phyloP scores from a whole-genome alignment of 2,329 filamentous ascomycete species.

The Pyrenophora graminea region DNA sequence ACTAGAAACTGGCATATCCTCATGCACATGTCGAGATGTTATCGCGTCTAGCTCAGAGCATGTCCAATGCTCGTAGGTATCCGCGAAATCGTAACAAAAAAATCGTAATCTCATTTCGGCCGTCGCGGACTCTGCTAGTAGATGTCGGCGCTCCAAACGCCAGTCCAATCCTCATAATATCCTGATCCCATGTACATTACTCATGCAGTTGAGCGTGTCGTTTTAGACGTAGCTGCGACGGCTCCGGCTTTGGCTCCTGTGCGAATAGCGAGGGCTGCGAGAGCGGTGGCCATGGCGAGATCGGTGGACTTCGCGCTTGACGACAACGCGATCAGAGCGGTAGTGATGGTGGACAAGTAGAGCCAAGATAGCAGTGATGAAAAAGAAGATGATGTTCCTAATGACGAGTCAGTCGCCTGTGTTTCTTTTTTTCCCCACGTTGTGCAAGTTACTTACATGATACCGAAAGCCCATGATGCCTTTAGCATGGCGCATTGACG shows the following conservation, averaged over 20 bases:
- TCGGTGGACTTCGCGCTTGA: constrained; percentile 57
- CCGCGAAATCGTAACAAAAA: constrained; percentile 16
- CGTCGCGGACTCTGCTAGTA: constrained; percentile 1
- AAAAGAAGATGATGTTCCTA: constrained; percentile 47
- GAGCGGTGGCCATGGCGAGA: constrained; percentile 50
- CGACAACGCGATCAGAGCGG: constrained; percentile 54
- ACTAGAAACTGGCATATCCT: constrained; percentile 6
- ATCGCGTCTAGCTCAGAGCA: not conserved
- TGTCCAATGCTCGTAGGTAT: constrained; percentile 8
- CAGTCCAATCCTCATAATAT: constrained; percentile 1
- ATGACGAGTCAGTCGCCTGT: constrained; percentile 23
- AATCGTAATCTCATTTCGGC: constrained; percentile 19
- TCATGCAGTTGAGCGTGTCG: not conserved
- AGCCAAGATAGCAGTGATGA: constrained; percentile 60
- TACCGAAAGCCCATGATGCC: constrained; percentile 83
- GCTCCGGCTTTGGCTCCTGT: constrained; percentile 43
- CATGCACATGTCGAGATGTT: constrained; percentile 4
- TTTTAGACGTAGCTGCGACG: constrained; percentile 44
- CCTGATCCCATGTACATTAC: not conserved
- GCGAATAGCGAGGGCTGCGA: constrained; percentile 44
- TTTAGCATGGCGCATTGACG: constrained; percentile 93
- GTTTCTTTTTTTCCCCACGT: too few relatives aligned
- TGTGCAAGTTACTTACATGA: constrained; percentile 65
- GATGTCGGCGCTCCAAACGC: not conserved
- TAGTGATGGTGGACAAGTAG: constrained; percentile 57